Conservation (phyloP, 2,329 filamentous ascomycete genomes). For the Phyllosticta paracitricarpa region DNA sequence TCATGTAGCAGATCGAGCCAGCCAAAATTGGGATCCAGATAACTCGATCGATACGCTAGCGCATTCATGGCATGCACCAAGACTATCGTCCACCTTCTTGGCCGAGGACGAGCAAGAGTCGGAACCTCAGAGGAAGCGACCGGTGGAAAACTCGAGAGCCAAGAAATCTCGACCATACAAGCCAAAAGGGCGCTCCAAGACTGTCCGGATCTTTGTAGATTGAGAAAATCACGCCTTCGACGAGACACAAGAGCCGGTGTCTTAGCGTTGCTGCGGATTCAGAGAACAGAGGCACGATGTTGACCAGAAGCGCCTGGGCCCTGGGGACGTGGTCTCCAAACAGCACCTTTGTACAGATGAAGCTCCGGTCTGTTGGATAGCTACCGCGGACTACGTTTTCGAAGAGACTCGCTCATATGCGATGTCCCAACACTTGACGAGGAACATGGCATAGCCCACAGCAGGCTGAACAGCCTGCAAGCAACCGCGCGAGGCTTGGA, state of each 20-base stretch:
- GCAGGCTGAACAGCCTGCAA: background rate
- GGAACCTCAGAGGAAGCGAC: background rate
- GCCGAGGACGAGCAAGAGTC: background rate
- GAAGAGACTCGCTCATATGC: background rate
- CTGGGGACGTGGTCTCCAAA: background rate
- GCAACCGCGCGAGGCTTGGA: background rate
- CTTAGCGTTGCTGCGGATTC: background rate
- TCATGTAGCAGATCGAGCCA: background rate
- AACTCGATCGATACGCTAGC: background rate
- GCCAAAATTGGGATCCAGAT: background rate
- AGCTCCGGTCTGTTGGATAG: background rate
- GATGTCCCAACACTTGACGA: background rate
- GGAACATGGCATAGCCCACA: background rate
- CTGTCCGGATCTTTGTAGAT: background rate
- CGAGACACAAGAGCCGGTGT: background rate
- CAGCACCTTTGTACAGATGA: background rate
- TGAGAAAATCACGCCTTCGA: background rate
- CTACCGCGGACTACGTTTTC: background rate
- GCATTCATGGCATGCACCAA: background rate
- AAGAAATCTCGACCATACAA: background rate
- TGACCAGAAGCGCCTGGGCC: background rate
- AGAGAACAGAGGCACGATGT: background rate
- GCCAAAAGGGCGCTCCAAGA: background rate
- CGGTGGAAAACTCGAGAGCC: background rate
- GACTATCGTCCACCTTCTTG: no score